Evolutionary conservation across 257 asterid genomes (phyloP).

Genomic region (Solanum raphanifolium): DNA sequence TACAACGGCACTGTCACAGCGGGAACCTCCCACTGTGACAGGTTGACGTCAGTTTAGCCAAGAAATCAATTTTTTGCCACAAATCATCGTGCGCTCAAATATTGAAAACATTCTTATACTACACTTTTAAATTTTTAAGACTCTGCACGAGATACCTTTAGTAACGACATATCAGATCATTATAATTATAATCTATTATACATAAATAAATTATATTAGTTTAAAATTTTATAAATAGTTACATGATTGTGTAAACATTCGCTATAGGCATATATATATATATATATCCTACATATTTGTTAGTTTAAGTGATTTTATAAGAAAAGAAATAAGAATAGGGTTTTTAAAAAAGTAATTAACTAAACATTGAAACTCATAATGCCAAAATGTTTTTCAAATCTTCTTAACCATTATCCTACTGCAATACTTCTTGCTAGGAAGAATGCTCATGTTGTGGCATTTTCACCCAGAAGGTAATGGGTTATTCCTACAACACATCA

Average conservation of each 20-base stretch:
- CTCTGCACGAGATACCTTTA: not conserved
- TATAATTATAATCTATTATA: not conserved
- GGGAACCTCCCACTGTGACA: not conserved
- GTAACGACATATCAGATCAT: too few species aligned
- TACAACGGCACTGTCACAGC: not conserved
- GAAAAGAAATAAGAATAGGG: not conserved
- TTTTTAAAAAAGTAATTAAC: not conserved
- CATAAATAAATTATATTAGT: not conserved
- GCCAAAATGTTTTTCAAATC: not conserved
- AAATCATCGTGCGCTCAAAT: not conserved
- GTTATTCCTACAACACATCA: not conserved
- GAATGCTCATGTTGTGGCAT: not conserved
- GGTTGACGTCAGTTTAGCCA: not conserved
- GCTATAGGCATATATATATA: not conserved
- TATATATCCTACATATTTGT: not conserved
- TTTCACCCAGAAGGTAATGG: not conserved
- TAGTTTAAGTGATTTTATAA: not conserved
- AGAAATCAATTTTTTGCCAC: not conserved
- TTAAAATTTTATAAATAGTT: not conserved
- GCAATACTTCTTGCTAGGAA: not conserved
- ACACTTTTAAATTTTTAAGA: not conserved
- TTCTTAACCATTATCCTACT: not conserved
- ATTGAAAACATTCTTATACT: not conserved
- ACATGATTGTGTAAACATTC: not conserved
- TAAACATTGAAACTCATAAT: not conserved